phyloP scores from a whole-genome alignment of 1,139 yeast genomes.

The Sugiyamaella japonica region DNA sequence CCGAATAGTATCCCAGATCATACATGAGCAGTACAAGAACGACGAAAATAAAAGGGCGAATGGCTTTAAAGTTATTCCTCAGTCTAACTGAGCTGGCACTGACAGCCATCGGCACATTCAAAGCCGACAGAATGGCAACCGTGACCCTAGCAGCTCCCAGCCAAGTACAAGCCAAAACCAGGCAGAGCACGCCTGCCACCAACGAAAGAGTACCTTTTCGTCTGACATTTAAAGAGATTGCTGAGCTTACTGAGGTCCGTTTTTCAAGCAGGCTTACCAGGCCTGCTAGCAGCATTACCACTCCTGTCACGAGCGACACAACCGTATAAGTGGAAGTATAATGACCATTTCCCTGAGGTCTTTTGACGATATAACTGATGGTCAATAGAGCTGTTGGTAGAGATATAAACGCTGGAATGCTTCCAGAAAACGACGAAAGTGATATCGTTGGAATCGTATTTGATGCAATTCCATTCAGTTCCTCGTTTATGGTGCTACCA shows the following conservation, averaged over 20 bases:
- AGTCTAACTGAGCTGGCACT: constrained; percentile 4
- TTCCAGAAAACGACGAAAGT: constrained; percentile 30
- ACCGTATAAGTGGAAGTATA: constrained; percentile 21
- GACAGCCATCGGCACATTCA: constrained; percentile 27
- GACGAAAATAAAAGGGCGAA: constrained; percentile 25
- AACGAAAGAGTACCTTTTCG: constrained; percentile 25
- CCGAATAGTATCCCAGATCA: constrained; percentile 24
- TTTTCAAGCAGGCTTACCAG: constrained; percentile 30
- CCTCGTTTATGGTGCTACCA: neutral
- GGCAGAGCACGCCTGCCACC: constrained; percentile 27
- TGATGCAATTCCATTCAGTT: neutral
- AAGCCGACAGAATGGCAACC: constrained; percentile 29
- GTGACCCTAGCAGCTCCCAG: constrained; percentile 32
- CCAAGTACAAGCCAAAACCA: constrained; percentile 28
- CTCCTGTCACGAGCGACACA: constrained; percentile 31
- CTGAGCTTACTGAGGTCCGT: neutral
- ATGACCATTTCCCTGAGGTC: constrained; percentile 17
- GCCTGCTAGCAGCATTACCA: constrained; percentile 32
- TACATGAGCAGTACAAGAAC: constrained; percentile 22
- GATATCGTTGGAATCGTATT: constrained; percentile 7
- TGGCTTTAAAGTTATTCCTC: constrained; percentile 14
- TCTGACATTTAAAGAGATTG: constrained; percentile 1
- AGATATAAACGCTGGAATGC: constrained; percentile 41
- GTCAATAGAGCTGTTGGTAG: constrained; percentile 42
- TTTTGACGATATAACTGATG: constrained; percentile 28